Evolutionary conservation across 1,284 basidiomycete genomes (phyloP).

Genomic region (Hemileccinum hortonii): DNA sequence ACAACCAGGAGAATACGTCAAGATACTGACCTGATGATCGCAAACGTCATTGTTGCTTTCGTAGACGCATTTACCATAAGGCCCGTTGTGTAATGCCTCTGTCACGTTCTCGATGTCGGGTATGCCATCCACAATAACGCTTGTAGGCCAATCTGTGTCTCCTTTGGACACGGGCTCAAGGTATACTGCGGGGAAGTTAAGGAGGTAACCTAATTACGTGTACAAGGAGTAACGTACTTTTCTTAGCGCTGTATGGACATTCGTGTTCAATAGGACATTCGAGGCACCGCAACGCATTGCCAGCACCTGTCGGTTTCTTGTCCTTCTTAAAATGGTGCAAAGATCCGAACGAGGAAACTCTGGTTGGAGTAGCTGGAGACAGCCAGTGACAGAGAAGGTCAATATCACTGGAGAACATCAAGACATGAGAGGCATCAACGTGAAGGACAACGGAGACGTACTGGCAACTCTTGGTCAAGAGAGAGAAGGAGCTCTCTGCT

Average conservation of each 20-base stretch:
- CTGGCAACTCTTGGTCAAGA: constrained; percentile 91
- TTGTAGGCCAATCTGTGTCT: constrained; percentile 59
- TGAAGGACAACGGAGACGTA: constrained; percentile 35
- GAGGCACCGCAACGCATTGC: constrained; percentile 64
- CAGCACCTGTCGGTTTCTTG: constrained; percentile 67
- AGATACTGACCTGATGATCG: constrained; percentile 58
- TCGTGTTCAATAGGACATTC: constrained; percentile 70
- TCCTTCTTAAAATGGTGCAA: constrained; percentile 76
- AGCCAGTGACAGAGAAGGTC: constrained; percentile 81
- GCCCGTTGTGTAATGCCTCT: constrained; percentile 57
- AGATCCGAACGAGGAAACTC: constrained; percentile 82
- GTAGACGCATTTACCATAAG: constrained; percentile 84
- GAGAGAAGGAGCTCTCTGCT: constrained; percentile 67
- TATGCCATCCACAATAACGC: constrained; percentile 69
- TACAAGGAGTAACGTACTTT: constrained; percentile 48
- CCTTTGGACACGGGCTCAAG: constrained; percentile 63
- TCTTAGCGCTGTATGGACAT: constrained; percentile 84
- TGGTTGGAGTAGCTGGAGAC: constrained; percentile 57
- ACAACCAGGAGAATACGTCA: background rate
- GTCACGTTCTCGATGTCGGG: constrained; percentile 79
- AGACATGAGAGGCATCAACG: constrained; percentile 3
- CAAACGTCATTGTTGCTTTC: constrained; percentile 80
- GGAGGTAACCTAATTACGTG: constrained; percentile 8
- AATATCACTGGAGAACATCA: constrained; percentile 58
- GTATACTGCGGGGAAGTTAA: constrained; percentile 55